A percentile compares a stretch with the other conserved stretches of the same genome.
Conservation (phyloP, 2,329 filamentous ascomycete species). For the Penicillium brasilianum region DNA sequence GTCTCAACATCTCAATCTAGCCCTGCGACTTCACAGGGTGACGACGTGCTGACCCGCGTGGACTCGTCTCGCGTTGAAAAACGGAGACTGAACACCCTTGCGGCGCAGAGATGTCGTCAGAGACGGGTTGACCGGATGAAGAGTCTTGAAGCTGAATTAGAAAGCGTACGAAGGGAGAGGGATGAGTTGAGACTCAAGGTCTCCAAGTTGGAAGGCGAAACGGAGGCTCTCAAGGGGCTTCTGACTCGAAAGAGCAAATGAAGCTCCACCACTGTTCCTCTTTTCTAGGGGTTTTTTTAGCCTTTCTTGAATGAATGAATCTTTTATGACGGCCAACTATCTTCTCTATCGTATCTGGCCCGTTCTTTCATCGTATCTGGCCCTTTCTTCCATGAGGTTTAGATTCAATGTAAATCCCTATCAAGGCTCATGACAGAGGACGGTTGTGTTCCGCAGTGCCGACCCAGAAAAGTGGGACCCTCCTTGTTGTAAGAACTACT, state of each 20-base stretch:
- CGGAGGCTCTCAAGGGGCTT: slow-evolving; percentile 39
- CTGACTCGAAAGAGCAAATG: slow-evolving; percentile 27
- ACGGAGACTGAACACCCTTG: slow-evolving; percentile 44
- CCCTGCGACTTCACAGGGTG: slow-evolving; percentile 26
- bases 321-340: neutral
- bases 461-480: neutral
- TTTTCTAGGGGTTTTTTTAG: slow-evolving; percentile 15
- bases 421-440: neutral
- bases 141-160: slow-evolving; percentile 41
- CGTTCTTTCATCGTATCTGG: no score
- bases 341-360: neutral
- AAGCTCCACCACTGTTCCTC: slow-evolving; percentile 7
- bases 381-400: neutral
- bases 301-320: slow-evolving; percentile 19
- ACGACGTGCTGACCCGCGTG: slow-evolving; percentile 21
- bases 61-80: slow-evolving; percentile 37
- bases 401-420: neutral
- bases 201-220: slow-evolving; percentile 45
- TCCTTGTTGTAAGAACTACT: neutral
- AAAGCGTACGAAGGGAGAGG: slow-evolving; percentile 38
- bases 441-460: slow-evolving; percentile 6
- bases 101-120: slow-evolving; percentile 44
- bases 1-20: slow-evolving; percentile 25
- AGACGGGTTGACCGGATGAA: slow-evolving; percentile 41
- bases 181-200: slow-evolving; percentile 43